Base-by-base conservation (phyloP, 768 basidiomycete genomes). In the Udeniomyces megalosporus region DNA sequence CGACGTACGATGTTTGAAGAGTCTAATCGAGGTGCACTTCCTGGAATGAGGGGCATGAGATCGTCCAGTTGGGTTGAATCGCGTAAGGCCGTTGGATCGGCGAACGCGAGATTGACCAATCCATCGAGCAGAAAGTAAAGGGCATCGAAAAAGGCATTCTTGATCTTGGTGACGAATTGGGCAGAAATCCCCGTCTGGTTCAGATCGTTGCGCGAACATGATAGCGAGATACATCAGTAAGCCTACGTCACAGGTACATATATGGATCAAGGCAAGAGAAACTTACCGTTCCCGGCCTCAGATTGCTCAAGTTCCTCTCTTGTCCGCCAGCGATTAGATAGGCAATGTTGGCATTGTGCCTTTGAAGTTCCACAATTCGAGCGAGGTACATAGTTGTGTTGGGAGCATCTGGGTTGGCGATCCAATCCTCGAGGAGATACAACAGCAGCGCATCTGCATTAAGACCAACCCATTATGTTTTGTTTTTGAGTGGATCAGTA, bases 121-220 rank as follows among this genome's bases (percentile, higher is more conserved):
- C 92, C 90, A 68, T 93, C 89, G 45, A 95, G 75, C 69, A 93
- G 83, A 17, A 83, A 83, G 70, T 92, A 90, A 32, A 91, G 69
- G 0, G 82, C 79, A 70, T 96, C 91, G 68, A 92, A 71, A 74
- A 93, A 95, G 1, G 88, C 81, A 69, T 82, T 85, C 11, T 82
- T 83, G 65, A 93, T 83, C 76, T 85, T 90, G 14, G 77, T 68
- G 31, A 82, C 76, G 65, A 86, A 87, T 3, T 82, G 80, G 32
- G 77, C 74, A 4, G 84, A 77, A 28, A 92, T 76, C 3, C n/a
- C n/a, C n/a, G n/a, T 64, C 58, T 45, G 47, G 48, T 61, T 60
- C 32, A 32, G 26, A 34, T 14, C 12, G 35, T 46, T 52, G 31
- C 50, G 14, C n/a, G n/a, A n/a, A n/a, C n/a, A n/a, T n/a, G n/a